phyloP scores from a whole-genome alignment of 352 stramenopile species.

The Peronospora farinosa region DNA sequence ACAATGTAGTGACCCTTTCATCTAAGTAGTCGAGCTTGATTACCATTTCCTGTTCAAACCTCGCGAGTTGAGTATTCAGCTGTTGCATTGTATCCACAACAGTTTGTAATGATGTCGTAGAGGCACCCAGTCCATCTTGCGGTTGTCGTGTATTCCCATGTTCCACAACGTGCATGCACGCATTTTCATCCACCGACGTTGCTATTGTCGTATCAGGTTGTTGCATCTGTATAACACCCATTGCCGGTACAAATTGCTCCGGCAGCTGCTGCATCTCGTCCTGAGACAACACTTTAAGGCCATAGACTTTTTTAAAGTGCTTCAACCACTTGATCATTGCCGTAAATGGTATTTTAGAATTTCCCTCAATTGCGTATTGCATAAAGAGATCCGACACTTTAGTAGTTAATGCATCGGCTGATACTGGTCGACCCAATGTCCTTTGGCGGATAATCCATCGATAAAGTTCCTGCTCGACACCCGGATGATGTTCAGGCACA shows the following conservation, averaged over 20 bases:
- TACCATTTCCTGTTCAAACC: slow-evolving; percentile 47
- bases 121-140: neutral
- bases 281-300: slow-evolving; percentile 44
- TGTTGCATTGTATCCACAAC: slow-evolving; percentile 32
- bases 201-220: slow-evolving; percentile 2
- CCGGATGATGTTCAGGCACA: slow-evolving; percentile 63
- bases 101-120: slow-evolving; percentile 22
- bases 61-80: slow-evolving; percentile 39
- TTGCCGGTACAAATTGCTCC: slow-evolving; percentile 48
- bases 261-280: slow-evolving; percentile 50
- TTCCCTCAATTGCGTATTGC: slow-evolving; percentile 51
- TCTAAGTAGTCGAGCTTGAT: slow-evolving; percentile 61
- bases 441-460: slow-evolving; percentile 75
- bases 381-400: slow-evolving; percentile 65
- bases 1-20: slow-evolving; percentile 53
- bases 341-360: slow-evolving; percentile 36
- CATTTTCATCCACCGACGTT: slow-evolving; percentile 8
- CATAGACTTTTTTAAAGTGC: slow-evolving; percentile 63
- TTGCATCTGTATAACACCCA: slow-evolving; percentile 37
- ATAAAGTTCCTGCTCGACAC: slow-evolving; percentile 78
- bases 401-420: slow-evolving; percentile 37
- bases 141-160: neutral
- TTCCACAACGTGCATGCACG: slow-evolving; percentile 9
- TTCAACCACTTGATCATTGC: slow-evolving; percentile 51
- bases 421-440: slow-evolving; percentile 39